Evolutionary conservation across 805 yeast species (phyloP).

Genomic region (Candida hispaniensis): DNA sequence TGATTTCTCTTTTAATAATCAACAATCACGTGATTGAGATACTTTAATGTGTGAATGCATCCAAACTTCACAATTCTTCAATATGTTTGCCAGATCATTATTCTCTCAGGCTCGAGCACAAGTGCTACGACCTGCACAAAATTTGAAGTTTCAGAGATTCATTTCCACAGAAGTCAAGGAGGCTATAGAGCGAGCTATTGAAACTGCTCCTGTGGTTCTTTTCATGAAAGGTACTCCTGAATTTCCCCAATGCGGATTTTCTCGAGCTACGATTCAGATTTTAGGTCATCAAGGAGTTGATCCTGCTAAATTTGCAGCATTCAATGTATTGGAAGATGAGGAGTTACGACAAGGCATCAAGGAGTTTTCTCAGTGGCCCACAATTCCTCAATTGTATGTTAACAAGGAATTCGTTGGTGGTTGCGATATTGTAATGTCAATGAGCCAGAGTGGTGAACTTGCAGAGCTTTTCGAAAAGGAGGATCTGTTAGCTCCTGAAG

Average conservation of each 20-base stretch:
- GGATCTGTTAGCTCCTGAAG: slow-evolving; percentile 71
- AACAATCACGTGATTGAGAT: too few relatives aligned
- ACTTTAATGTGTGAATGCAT: too few relatives aligned
- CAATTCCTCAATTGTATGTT: slow-evolving; percentile 92
- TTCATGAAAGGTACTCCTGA: slow-evolving; percentile 99
- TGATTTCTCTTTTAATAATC: too few relatives aligned
- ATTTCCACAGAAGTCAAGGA: slow-evolving; percentile 67
- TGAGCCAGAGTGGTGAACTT: slow-evolving; percentile 82
- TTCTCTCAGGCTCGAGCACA: too few relatives aligned
- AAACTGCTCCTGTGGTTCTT: slow-evolving; percentile 85
- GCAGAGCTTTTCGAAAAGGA: slow-evolving; percentile 72
- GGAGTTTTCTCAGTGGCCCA: slow-evolving; percentile 96
- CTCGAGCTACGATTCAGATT: slow-evolving; percentile 86
- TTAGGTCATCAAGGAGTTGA: slow-evolving; percentile 96
- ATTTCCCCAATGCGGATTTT: slow-evolving; percentile 95
- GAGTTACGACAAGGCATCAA: slow-evolving; percentile 92
- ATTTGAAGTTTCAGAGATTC: too few relatives aligned
- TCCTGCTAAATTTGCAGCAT: slow-evolving; percentile 93
- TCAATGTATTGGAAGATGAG: slow-evolving; percentile 87
- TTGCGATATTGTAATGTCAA: slow-evolving; percentile 84
- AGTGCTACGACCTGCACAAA: too few relatives aligned
- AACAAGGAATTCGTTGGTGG: slow-evolving; percentile 90
- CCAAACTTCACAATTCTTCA: too few relatives aligned
- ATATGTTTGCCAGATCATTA: too few relatives aligned
- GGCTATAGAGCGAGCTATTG: slow-evolving; percentile 80